Percentiles rank a stretch among this genome's conserved stretches.
Evolutionary conservation across 2,329 filamentous ascomycete species (phyloP).

Genomic region (Colletotrichum noveboracense): DNA sequence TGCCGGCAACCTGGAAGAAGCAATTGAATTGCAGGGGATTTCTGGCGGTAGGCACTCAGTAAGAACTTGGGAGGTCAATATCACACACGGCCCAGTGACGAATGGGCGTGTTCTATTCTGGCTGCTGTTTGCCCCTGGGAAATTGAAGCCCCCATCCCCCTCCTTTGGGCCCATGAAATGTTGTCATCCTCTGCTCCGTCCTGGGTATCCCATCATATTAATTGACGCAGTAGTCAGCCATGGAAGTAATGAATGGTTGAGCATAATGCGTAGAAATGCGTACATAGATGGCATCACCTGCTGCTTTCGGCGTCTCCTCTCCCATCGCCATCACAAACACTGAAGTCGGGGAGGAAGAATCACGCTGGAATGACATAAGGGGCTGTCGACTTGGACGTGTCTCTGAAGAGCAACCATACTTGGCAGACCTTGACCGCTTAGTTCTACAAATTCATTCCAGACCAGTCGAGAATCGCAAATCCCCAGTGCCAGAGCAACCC

Average conservation of each 20-base stretch:
- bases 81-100: not conserved
- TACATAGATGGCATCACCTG: not conserved
- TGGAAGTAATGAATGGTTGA: not conserved
- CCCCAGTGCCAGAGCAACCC: constrained; percentile 7
- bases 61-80: not conserved
- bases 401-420: not conserved
- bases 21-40: not conserved
- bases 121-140: not conserved
- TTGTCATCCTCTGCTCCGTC: not conserved
- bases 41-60: not conserved
- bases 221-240: not conserved
- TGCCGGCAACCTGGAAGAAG: not conserved
- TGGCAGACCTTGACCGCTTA: not conserved
- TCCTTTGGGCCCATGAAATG: not conserved
- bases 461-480: constrained; percentile 8
- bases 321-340: not conserved
- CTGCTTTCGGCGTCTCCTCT: not conserved
- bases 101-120: not conserved
- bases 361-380: not conserved
- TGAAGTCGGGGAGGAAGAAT: not conserved
- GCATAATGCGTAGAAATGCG: not conserved
- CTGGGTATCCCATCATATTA: not conserved
- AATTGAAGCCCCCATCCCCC: not conserved
- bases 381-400: not conserved
- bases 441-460: constrained; percentile 8